phyloP scores from a whole-genome alignment of 768 basidiomycete genomes.

The Arthromyces matolae region DNA sequence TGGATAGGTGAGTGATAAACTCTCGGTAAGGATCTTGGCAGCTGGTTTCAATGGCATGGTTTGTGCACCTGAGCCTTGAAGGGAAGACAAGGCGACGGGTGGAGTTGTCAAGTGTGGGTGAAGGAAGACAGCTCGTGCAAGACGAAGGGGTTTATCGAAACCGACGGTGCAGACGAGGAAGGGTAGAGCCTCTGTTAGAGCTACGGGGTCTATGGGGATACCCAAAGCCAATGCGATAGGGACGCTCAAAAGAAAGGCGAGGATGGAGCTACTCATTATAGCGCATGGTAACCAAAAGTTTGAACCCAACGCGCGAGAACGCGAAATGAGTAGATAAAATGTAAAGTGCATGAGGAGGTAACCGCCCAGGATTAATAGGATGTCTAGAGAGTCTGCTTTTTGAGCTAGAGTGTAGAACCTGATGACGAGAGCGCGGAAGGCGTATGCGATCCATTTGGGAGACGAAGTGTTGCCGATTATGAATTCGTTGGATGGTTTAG shows the following conservation, averaged over 20 bases:
- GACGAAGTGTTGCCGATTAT: constrained; percentile 69
- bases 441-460: constrained; percentile 88
- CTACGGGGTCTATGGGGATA: constrained; percentile 90
- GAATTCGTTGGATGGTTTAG: constrained; percentile 23
- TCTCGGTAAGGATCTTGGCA: constrained; percentile 80
- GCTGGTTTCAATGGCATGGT: constrained; percentile 59
- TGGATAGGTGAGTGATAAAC: constrained; percentile 73
- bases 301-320: constrained; percentile 80
- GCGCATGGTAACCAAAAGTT: constrained; percentile 57
- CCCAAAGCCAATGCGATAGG: constrained; percentile 68
- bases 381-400: constrained; percentile 95
- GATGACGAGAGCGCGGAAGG: constrained; percentile 40
- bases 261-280: constrained; percentile 74
- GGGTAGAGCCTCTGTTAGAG: constrained; percentile 91
- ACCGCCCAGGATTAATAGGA: constrained; percentile 88
- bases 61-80: constrained; percentile 29
- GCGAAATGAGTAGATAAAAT: constrained; percentile 86
- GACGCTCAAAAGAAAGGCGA: constrained; percentile 82
- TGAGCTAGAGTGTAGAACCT: constrained; percentile 28
- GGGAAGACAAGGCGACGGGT: constrained; percentile 22
- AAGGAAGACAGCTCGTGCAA: constrained; percentile 85
- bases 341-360: constrained; percentile 96
- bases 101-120: constrained; percentile 63
- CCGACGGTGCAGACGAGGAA: constrained; percentile 98
- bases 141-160: constrained; percentile 94